Evolutionary conservation across 1,139 yeast species (phyloP), one percentile per base, ranked within the genome.

Genomic region (Pichia sp.): DNA sequence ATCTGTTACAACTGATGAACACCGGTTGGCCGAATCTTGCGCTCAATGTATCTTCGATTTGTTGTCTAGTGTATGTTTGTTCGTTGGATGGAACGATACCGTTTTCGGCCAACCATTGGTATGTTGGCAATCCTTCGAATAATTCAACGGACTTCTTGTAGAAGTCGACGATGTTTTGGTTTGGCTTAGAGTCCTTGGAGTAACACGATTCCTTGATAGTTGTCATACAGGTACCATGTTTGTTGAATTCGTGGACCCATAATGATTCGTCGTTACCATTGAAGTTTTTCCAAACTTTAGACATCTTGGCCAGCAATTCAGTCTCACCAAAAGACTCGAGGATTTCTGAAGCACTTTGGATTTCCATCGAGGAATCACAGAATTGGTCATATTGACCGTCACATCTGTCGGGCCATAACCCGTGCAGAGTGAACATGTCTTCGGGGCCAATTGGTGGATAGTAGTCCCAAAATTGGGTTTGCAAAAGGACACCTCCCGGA

Each of bases 381-480:
- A 83, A 89, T 65, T 83, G 89, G 48, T 78, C 80, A 62, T 73
- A 87, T 0, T 83, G 72, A 1, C 95, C 95, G 58, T 77, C 80
- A 63, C 96, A 87, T 58, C 79, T 77, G 63, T 87, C 94, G 6
- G 91, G 89, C 96, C 96, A 87, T 44, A 86, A 67, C 0, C 96
- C 96, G 63, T 87, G 95, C 32, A 88, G 69, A 0, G 98, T 93
- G 67, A 89, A 93, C 52, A 80, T 71, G 55, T 89, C 84, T 41
- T 77, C 72, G 1, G 88, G 85, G 2, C 96, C 96, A 51, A 84
- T 74, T 2, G 94, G 82, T 0, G 97, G 97, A 51, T 72, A 71
- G 61, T 86, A 88, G 65, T 90, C 96, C 98, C 98, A 93, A 67
- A 91, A 90, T 64, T 93, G 98, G 0, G 98, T 88, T 59, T 83